Evolutionary conservation across 192 early-diverging fungal species (phyloP).

Genomic region (Geranomyces michiganensis): DNA sequence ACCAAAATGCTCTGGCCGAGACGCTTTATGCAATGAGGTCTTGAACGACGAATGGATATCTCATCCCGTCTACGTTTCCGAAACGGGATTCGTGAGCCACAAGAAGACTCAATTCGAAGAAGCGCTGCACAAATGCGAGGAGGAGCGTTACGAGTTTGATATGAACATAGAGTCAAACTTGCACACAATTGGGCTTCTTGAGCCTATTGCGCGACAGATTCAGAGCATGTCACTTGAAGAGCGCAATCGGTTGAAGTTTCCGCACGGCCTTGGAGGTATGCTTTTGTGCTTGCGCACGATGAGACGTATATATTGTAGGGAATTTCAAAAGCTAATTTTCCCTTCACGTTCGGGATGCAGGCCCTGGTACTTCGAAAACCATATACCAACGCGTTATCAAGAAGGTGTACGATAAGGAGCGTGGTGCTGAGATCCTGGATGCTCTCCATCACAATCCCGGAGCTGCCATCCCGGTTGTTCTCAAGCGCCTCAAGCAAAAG

Average conservation of each 20-base stretch:
- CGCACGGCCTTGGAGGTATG: slow-evolving; percentile 75
- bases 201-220: slow-evolving; percentile 87
- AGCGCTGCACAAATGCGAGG: slow-evolving; percentile 92
- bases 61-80: slow-evolving; percentile 89
- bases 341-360: not conserved
- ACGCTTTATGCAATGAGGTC: slow-evolving; percentile 88
- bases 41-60: slow-evolving; percentile 97
- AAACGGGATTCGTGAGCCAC: slow-evolving; percentile 89
- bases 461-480: slow-evolving; percentile 88
- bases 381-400: slow-evolving; percentile 93
- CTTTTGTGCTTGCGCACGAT: not conserved
- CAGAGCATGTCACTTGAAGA: slow-evolving; percentile 83
- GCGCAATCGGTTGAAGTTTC: slow-evolving; percentile 68
- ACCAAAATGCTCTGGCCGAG: slow-evolving; percentile 84
- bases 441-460: slow-evolving; percentile 89
- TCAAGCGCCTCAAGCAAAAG: slow-evolving; percentile 95
- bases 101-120: slow-evolving; percentile 94
- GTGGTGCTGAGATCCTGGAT: slow-evolving; percentile 88
- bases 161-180: slow-evolving; percentile 95
- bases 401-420: slow-evolving; percentile 89
- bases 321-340: not conserved
- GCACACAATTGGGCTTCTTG: slow-evolving; percentile 84
- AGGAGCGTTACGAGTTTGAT: slow-evolving; percentile 97
- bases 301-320: no score
- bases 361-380: slow-evolving; percentile 66